Evolutionary conservation across 257 asterid genomes (phyloP).

Genomic region (Solanum infundibuliforme): DNA sequence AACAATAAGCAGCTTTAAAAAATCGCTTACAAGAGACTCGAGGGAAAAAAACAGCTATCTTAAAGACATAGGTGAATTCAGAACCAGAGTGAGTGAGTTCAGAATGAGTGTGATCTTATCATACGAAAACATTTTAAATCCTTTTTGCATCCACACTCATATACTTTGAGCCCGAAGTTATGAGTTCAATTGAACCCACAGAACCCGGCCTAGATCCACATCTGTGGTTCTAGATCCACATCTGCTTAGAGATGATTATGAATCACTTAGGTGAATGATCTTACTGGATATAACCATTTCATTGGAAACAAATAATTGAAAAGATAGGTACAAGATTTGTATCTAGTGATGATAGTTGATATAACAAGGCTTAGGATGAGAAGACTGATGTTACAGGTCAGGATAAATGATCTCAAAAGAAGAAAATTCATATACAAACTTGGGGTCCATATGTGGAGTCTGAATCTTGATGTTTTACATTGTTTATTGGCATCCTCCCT

Average conservation of each 20-base stretch:
- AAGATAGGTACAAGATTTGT: background rate
- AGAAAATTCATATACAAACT: background rate
- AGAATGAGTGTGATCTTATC: background rate
- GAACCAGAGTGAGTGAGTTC: background rate
- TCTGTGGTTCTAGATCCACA: background rate
- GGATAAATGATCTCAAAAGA: background rate
- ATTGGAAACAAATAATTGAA: background rate
- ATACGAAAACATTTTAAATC: background rate
- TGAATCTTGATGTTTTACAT: background rate
- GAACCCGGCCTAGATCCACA: background rate
- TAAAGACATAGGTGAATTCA: background rate
- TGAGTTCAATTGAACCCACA: background rate
- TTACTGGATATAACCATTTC: background rate
- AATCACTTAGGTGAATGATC: background rate
- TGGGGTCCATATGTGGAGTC: background rate
- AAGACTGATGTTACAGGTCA: background rate
- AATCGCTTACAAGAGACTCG: background rate
- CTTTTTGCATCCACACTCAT: background rate
- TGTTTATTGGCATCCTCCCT: background rate
- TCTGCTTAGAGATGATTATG: background rate
- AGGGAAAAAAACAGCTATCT: background rate
- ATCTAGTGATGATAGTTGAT: background rate
- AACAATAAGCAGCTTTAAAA: background rate
- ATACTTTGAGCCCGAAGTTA: background rate
- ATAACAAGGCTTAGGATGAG: background rate